Percentiles rank a stretch among this genome's conserved stretches.
phyloP scores from a whole-genome alignment of 164 flowering plant genomes.

The Buxus sempervirens region DNA sequence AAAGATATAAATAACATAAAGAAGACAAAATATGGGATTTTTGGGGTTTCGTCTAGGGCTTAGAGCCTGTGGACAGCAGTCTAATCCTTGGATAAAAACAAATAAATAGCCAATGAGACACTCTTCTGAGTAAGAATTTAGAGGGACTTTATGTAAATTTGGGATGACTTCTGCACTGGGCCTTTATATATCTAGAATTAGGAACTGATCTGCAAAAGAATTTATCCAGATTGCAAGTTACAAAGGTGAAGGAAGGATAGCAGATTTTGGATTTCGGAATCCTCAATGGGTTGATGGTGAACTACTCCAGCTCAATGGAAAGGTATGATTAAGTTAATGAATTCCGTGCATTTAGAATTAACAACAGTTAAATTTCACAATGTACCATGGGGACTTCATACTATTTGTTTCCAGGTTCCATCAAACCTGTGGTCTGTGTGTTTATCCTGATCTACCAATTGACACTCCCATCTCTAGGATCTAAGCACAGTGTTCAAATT shows the following conservation, averaged over 20 bases:
- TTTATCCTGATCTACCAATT: not conserved
- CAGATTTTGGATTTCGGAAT: constrained; percentile 74
- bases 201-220: constrained; percentile 2
- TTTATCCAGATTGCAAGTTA: constrained; percentile 72
- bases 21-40: too few relatives aligned
- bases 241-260: constrained; percentile 94
- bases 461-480: not conserved
- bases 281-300: constrained; percentile 96
- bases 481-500: not conserved
- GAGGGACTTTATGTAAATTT: too few relatives aligned
- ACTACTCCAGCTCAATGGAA: constrained; percentile 87
- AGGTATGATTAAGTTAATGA: constrained; percentile 43
- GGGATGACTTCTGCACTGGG: not conserved
- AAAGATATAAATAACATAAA: too few relatives aligned
- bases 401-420: not conserved
- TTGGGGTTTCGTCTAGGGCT: too few relatives aligned
- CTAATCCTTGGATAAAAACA: too few relatives aligned
- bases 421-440: not conserved
- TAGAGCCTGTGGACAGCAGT: too few relatives aligned
- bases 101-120: too few relatives aligned
- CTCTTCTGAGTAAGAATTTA: too few relatives aligned
- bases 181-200: not conserved
- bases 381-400: not conserved
- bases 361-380: not conserved
- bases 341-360: not conserved